Evolutionary conservation across 495 filamentous ascomycete genomes (phyloP).

Genomic region (Trichoderma gamsii): DNA sequence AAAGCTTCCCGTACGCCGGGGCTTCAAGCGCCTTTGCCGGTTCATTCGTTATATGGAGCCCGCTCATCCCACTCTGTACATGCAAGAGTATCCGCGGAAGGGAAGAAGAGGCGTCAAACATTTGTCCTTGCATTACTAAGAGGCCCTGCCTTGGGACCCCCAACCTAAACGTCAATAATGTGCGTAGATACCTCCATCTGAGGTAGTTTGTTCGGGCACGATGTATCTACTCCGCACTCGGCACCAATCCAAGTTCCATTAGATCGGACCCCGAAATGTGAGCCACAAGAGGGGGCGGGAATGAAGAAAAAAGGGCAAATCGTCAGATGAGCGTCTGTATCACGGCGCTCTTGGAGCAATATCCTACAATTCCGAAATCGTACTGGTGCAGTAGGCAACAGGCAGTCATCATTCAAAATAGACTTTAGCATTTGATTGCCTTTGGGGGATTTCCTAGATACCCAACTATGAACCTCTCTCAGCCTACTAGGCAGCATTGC

Average conservation of each 20-base stretch:
- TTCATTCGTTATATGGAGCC: no score
- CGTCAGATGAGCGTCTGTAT: not conserved
- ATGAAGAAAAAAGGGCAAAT: not conserved
- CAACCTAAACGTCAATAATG: no score
- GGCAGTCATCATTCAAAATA: not conserved
- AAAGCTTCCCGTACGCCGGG: not conserved
- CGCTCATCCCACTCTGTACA: no score
- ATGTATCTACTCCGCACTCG: not conserved
- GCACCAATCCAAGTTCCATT: not conserved
- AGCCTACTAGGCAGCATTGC: not conserved
- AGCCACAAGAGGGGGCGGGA: not conserved
- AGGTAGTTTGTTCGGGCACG: constrained; percentile 3
- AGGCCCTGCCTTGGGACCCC: no score
- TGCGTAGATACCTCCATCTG: no score
- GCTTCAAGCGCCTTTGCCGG: not conserved
- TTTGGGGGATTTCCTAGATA: not conserved
- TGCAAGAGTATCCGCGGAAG: no score
- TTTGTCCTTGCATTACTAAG: no score
- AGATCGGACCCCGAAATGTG: not conserved
- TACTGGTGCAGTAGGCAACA: not conserved
- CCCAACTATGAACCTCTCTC: not conserved
- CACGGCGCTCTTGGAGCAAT: not conserved
- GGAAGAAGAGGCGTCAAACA: no score
- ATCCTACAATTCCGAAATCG: not conserved
- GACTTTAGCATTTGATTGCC: not conserved